Base-by-base conservation (phyloP, 768 basidiomycete genomes). In the Leccinum pellstonianum region DNA sequence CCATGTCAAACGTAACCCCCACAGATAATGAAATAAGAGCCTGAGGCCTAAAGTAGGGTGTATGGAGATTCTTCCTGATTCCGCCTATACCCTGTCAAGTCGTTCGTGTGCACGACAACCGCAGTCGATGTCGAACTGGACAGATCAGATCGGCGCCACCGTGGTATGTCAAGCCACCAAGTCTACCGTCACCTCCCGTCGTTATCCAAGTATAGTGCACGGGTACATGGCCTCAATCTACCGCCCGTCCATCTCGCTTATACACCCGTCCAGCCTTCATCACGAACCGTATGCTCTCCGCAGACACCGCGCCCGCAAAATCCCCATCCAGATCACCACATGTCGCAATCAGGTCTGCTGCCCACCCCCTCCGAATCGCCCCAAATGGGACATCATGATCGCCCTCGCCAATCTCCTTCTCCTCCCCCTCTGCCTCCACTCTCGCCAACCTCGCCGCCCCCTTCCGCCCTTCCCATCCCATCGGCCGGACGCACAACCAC, bases 381-480 rank as follows among this genome's bases (percentile, higher is more conserved):
- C 86, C 86, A 66, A 88, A 86, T 8, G 81, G 81, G 3, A 83
- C 77, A 15, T 78, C 83, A 55, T 77, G 81, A 61, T 82, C 76
- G 67, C 85, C 77, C 62, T 76, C 62, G 8, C 70, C 56, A 38
- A 46, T 19, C n/a, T 46, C 43, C 15, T 64, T 61, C 27, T 25
- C 19, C 53, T 68, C 60, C 49, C 63, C 70, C 58, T 66, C 74
- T 51, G 57, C 66, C 15, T 68, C 63, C 47, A 75, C 64, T 51
- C 64, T 49, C 4, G 56, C 61, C 25, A 78, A 63, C 37, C 73
- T 68, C 56, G 57, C 64, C 12, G 50, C 55, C 4, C 74, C 74
- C 11, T 48, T 58, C 4, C 52, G 21, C 6, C 74, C 76, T 61
- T 84, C 82, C 80, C 81, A 83, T 19, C 75, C 73, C 68, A 74